Evolutionary conservation across 2,329 filamentous ascomycete genomes (phyloP), one percentile per base, ranked within the genome.

Genomic region (Trematosphaeria pertusa): DNA sequence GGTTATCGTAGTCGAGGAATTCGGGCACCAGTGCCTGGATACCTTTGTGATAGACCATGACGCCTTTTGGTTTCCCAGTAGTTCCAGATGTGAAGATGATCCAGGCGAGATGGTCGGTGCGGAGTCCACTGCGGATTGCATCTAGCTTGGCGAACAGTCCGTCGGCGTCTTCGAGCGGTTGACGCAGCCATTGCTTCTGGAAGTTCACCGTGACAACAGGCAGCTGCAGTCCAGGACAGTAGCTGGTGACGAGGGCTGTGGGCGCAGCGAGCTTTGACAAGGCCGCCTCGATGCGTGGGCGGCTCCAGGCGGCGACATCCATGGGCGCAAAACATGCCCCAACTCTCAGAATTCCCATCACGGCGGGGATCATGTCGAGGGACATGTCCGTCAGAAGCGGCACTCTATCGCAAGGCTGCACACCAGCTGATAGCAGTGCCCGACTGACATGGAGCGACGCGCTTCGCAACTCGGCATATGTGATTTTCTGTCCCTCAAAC

Each of bases 41-140:
- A 30, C 5, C 48, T 30, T 20, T 35, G 26, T 58, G 46, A 18
- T 41, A 37, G 26, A 56, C 42, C 37, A 50, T 43, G 10, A 54
- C 50, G 5, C 58, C 58, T 37, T 61, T 61, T 9, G 58, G 58
- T 20, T 52, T 49, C 10, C 58, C 58, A 9, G 58, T 61, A 9
- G 50, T 55, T 3, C 58, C 54, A 28, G 51, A 56, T 2, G 58
- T 61, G 45, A 56, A 59, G 22, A 58, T 48, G n/a, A 49, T 43
- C 20, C 48, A 60, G 12, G 39, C 45, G 11, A 52, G 44, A 35
- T 37, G 14, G 21, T 45, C 32, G 4, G 19, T 12, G 1, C 17
- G 37, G 9, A 46, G 26, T 15, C 20, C 35, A 11, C 11, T 21
- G 9, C n/a, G n/a, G n/a, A 26, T 28, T 21, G 14, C 12, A n/a